Percentiles rank a stretch among this genome's conserved stretches.
Evolutionary conservation across 805 yeast species (phyloP).

Genomic region (Candida endomychidarum): DNA sequence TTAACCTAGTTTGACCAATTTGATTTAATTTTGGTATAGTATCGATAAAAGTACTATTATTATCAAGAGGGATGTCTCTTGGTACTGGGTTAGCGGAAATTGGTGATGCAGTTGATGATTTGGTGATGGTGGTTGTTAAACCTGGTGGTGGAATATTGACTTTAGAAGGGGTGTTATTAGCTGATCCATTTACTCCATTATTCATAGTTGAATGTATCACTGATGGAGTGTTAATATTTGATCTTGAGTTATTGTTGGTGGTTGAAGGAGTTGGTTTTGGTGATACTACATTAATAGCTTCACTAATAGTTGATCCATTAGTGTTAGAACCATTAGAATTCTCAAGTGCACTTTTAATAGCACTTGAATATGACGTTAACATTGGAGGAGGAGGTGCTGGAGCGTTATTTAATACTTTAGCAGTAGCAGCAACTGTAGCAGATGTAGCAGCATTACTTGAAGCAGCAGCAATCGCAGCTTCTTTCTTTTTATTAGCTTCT

Average conservation of each 20-base stretch:
- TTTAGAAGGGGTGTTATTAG: conserved; percentile 6
- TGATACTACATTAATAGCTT: conserved; percentile 10
- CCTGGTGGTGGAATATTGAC: conserved; percentile 19
- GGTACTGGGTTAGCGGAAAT: conserved; percentile 15
- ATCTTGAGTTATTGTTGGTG: conserved; percentile 7
- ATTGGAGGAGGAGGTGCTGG: conserved; percentile 4
- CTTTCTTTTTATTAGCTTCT: conserved; percentile 11
- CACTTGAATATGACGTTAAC: conserved; percentile 13
- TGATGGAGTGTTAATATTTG: conserved; percentile 21
- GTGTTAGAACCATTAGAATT: conserved; percentile 7
- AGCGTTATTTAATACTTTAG: conserved; percentile 9
- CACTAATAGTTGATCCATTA: conserved; percentile 16
- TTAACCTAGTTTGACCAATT: conserved; percentile 43
- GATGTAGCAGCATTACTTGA: conserved; percentile 14
- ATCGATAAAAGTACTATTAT: conserved; percentile 15
- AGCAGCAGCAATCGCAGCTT: conserved; percentile 8
- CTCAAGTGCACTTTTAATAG: conserved; percentile 11
- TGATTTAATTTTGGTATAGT: conserved; percentile 20
- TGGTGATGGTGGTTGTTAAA: conserved; percentile 16
- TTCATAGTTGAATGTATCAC: neutral
- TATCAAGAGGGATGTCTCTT: conserved; percentile 9
- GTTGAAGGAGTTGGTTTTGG: neutral
- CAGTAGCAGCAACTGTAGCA: conserved; percentile 11
- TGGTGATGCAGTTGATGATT: conserved; percentile 28
- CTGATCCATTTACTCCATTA: conserved; percentile 2